Evolutionary conservation across 345 rosid genomes (phyloP), one percentile per base, ranked within the genome.

Genomic region (Pugionium dolabratum): DNA sequence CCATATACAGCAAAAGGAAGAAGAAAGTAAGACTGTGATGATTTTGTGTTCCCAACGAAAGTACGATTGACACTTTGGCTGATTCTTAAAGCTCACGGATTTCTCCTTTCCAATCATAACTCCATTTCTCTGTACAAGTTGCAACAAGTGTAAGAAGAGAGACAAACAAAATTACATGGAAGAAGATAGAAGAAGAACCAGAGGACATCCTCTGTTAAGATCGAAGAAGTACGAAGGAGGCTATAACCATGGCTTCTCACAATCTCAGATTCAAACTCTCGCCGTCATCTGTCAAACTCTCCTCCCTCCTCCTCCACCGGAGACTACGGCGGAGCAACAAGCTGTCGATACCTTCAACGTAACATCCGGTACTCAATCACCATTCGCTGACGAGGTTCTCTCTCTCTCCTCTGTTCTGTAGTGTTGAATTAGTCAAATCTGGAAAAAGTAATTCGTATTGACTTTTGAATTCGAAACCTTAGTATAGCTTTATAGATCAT

Each of bases 231-330:
- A 63, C 28, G 52, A 8, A n/a, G 62, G 33, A n/a, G 25, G 34
- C 4, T 82, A 71, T 54, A 77, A 45, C 57, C 96, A 89, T 79
- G 96, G 96, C n/a, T 78, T 89, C 75, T 83, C 90, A 42, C 70
- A 71, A 0, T 63, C 69, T 61, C 92, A 92, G 81, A 82, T 92
- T 54, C 83, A 82, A 59, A 51, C 88, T 5, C 81, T 92, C 6
- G 50, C 88, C 39, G 80, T 84, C 33, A 71, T 87, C 46, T 87
- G 85, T 57, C 85, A 81, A 70, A 56, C 92, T 7, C 46, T 92
- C 39, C 61, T 92, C 64, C 95, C 96, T 7, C 73, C 35, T 6
- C 26, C 36, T 6, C 26, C 29, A 2, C 18, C 51, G 0, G 79
- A 69, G n/a, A 10, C 48, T 49, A 51, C 30, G 40, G 1, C 40